A percentile compares a stretch with the other conserved stretches of the same genome.
Conservation (phyloP, 768 basidiomycete species). For the Boletus reticuloceps region DNA sequence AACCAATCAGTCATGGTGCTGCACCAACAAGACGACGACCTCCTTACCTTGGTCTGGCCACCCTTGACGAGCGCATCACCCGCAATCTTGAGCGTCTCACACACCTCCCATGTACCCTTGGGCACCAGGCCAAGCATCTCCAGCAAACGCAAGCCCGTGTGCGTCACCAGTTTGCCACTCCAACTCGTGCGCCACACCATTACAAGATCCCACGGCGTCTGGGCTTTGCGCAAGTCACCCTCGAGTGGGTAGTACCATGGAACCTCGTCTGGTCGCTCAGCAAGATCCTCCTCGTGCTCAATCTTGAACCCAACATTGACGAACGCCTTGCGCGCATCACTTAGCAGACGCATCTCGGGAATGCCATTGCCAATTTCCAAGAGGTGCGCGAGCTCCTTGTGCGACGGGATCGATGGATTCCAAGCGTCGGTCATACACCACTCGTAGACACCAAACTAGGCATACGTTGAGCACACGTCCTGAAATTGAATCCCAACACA, state of each 20-base stretch:
- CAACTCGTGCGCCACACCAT: slow-evolving; percentile 89
- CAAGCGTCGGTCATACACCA: slow-evolving; percentile 98
- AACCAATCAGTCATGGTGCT: not conserved
- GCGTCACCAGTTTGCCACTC: slow-evolving; percentile 81
- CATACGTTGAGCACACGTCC: not conserved
- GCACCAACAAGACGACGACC: not conserved
- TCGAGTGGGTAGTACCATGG: slow-evolving; percentile 98
- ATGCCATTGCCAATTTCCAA: slow-evolving; percentile 97
- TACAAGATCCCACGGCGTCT: slow-evolving; percentile 89
- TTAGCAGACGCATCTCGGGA: slow-evolving; percentile 89
- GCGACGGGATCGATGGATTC: slow-evolving; percentile 81
- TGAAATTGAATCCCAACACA: slow-evolving; percentile 13
- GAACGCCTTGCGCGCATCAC: slow-evolving; percentile 70
- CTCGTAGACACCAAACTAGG: slow-evolving; percentile 94
- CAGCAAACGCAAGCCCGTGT: slow-evolving; percentile 70
- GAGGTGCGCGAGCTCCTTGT: slow-evolving; percentile 88
- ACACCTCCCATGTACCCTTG: slow-evolving; percentile 89
- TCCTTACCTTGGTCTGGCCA: slow-evolving; percentile 74
- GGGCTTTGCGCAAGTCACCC: slow-evolving; percentile 88
- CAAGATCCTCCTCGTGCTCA: slow-evolving; percentile 91
- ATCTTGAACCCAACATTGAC: slow-evolving; percentile 82
- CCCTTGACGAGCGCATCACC: slow-evolving; percentile 75
- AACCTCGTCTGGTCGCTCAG: slow-evolving; percentile 71
- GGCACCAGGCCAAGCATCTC: slow-evolving; percentile 82
- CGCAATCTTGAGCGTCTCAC: slow-evolving; percentile 86